These are phyloP conservation scores for Epithele typhae DNA, from an alignment of 768 basidiomycete genomes.

Conservation along the genomic window DNA sequence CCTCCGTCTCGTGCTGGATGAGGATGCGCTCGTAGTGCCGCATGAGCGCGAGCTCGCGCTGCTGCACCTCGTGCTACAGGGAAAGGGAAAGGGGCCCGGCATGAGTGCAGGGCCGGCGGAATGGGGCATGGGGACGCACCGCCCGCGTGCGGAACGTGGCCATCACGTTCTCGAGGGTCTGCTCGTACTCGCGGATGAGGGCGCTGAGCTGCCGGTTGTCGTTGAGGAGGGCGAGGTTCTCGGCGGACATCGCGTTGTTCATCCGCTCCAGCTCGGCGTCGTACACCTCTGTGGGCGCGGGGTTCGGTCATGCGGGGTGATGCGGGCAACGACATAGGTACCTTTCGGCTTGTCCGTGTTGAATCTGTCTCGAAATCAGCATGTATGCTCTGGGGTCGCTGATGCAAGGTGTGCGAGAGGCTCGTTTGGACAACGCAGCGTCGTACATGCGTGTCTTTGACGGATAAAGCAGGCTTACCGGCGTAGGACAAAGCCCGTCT, in stretches of 20 bases:
- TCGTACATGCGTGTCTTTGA: too few species aligned
- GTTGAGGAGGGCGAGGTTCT: conserved; percentile 82
- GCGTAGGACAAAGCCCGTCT: conserved; percentile 88
- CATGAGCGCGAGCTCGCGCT: conserved; percentile 84
- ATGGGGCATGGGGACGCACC: conserved; percentile 47
- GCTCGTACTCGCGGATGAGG: conserved; percentile 94
- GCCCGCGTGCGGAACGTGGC: conserved; percentile 85
- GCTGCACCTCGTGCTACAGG: conserved; percentile 82
- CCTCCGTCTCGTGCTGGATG: conserved; percentile 68
- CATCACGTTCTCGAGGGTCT: conserved; percentile 95
- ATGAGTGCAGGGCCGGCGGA: background rate
- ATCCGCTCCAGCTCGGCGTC: conserved; percentile 86
- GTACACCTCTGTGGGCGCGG: conserved; percentile 65
- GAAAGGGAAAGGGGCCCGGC: too few species aligned
- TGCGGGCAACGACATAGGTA: conserved; percentile 25
- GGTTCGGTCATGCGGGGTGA: background rate
- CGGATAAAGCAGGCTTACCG: conserved; percentile 44
- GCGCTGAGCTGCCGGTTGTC: conserved; percentile 95
- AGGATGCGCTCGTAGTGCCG: conserved; percentile 88
- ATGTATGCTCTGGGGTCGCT: too few species aligned
- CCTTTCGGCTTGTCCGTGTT: conserved; percentile 88
- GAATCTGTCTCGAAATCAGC: too few species aligned
- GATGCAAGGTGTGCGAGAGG: too few species aligned
- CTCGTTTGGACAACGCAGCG: too few species aligned
- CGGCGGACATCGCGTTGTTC: conserved; percentile 70